phyloP scores from a whole-genome alignment of 148 eudicot species.

The Hydrangea macrophylla region DNA sequence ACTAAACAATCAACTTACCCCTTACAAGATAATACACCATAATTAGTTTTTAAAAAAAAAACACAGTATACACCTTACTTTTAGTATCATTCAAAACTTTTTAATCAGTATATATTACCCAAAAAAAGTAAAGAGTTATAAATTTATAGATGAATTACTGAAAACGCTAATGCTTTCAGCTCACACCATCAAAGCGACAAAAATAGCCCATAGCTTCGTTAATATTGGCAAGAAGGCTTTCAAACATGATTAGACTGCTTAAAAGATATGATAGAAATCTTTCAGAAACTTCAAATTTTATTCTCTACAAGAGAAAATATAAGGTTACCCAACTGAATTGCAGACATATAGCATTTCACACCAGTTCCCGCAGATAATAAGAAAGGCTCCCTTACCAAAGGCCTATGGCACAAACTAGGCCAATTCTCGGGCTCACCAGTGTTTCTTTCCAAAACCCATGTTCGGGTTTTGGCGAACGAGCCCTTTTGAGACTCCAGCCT shows the following conservation, averaged over 20 bases:
- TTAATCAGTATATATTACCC: too few species aligned
- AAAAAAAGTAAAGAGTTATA: too few species aligned
- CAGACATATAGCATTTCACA: constrained; percentile 1
- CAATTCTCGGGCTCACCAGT: constrained; percentile 47
- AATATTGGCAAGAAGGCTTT: neutral
- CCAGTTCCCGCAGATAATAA: constrained; percentile 11
- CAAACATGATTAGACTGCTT: neutral
- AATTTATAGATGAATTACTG: too few species aligned
- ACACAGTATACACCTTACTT: too few species aligned
- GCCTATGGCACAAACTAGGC: constrained; percentile 41
- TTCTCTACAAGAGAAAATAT: neutral
- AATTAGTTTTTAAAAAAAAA: too few species aligned
- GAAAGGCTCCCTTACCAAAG: constrained; percentile 42
- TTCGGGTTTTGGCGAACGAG: constrained; percentile 20
- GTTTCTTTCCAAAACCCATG: constrained; percentile 31
- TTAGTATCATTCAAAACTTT: too few species aligned
- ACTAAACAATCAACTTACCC: too few species aligned
- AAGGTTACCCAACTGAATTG: neutral
- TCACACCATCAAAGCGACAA: neutral
- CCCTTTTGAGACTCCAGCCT: constrained; percentile 50
- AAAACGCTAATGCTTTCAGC: too few species aligned
- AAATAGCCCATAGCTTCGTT: too few species aligned
- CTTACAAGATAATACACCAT: too few species aligned
- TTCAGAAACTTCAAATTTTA: neutral
- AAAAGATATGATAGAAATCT: neutral